Evolutionary conservation across 768 basidiomycete species (phyloP).

Genomic region (Boletellus ananiceps): DNA sequence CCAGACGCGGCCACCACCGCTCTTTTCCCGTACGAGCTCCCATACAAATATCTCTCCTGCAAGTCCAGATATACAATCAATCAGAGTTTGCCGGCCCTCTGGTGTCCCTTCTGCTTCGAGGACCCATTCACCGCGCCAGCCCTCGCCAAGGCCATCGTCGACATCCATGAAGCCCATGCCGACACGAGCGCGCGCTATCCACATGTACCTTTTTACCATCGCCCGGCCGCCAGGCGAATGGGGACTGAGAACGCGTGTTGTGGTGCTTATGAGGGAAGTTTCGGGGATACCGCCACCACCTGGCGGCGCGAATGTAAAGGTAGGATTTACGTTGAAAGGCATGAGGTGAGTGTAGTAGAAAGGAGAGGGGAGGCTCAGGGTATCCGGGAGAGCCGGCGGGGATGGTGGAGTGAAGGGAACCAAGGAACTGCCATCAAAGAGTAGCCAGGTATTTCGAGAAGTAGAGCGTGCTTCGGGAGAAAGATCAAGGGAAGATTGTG

Average conservation of each 20-base stretch:
- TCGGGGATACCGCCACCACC: slow-evolving; percentile 39
- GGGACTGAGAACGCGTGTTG: slow-evolving; percentile 48
- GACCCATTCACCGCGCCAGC: slow-evolving; percentile 75
- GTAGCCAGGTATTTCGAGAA: slow-evolving; percentile 53
- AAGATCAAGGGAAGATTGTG: slow-evolving; percentile 19
- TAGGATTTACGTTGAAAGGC: slow-evolving; percentile 28
- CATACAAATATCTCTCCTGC: slow-evolving; percentile 37
- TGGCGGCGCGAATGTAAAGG: slow-evolving; percentile 25
- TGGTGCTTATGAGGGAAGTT: slow-evolving; percentile 40
- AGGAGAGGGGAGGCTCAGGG: slow-evolving; percentile 66
- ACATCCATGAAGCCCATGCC: slow-evolving; percentile 33
- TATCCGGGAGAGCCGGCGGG: slow-evolving; percentile 47
- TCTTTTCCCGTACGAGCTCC: slow-evolving; percentile 63
- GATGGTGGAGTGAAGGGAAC: slow-evolving; percentile 56
- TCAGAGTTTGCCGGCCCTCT: slow-evolving; percentile 53
- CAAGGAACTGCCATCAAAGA: slow-evolving; percentile 65
- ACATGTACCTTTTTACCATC: slow-evolving; percentile 56
- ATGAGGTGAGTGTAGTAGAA: slow-evolving; percentile 73
- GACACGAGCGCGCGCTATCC: slow-evolving; percentile 54
- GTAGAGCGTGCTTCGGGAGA: slow-evolving; percentile 17
- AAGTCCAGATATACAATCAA: slow-evolving; percentile 46
- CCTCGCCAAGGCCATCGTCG: slow-evolving; percentile 49
- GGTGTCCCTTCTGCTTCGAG: slow-evolving; percentile 74
- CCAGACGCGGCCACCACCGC: slow-evolving; percentile 57
- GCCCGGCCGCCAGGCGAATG: slow-evolving; percentile 58